Percentiles rank a stretch among this genome's conserved stretches.
These are phyloP conservation scores for Quercus cerris DNA, from an alignment of 306 rosid species.

Conservation along the genomic window DNA sequence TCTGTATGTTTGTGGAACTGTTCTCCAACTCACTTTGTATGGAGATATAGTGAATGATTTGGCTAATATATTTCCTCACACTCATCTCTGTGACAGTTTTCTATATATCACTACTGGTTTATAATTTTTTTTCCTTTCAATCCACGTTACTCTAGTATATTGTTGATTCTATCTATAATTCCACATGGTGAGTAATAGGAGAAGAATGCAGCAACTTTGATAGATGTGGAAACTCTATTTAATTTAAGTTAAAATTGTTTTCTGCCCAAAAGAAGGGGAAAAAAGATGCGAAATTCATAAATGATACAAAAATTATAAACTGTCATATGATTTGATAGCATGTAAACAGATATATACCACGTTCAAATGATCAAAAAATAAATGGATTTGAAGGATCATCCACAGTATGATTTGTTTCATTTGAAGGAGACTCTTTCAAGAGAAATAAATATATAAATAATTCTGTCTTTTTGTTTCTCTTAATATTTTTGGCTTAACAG, in stretches of 20 bases:
- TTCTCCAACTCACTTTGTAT: neutral
- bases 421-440: neutral
- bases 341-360: neutral
- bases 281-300: neutral
- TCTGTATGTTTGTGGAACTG: neutral
- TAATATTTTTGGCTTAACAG: neutral
- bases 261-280: neutral
- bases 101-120: neutral
- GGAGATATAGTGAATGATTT: neutral
- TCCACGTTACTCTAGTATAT: neutral
- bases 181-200: neutral
- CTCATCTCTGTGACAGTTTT: neutral
- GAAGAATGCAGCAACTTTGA: too few relatives aligned
- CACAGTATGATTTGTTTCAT: neutral
- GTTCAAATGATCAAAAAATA: neutral
- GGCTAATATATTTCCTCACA: neutral
- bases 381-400: neutral
- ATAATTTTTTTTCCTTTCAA: neutral
- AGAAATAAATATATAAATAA: neutral
- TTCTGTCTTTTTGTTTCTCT: neutral
- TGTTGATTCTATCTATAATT: neutral
- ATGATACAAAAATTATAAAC: neutral
- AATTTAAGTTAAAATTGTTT: neutral
- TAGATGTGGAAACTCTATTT: neutral
- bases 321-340: neutral